Evolutionary conservation across 164 flowering plant genomes (phyloP).

Genomic region (Vitis riparia): DNA sequence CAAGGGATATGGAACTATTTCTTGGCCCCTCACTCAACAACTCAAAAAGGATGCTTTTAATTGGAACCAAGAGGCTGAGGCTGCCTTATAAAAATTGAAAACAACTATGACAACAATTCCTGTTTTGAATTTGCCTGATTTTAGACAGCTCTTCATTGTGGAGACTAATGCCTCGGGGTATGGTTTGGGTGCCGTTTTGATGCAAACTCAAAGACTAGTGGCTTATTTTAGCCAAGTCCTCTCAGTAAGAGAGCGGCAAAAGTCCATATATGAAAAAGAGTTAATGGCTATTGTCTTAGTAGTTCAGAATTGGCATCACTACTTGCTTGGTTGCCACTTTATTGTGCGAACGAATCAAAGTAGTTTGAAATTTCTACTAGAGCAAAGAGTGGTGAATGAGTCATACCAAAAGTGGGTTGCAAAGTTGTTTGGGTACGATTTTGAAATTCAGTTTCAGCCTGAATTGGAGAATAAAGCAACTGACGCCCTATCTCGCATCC

Average conservation of each 20-base stretch:
- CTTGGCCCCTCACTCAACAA: not conserved
- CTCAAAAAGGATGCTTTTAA: conserved; percentile 6
- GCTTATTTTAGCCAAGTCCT: conserved; percentile 2
- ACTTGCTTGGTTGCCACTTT: too few relatives aligned
- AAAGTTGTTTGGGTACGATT: too few relatives aligned
- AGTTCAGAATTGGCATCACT: too few relatives aligned
- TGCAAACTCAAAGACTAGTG: not conserved
- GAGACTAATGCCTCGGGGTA: conserved; percentile 1
- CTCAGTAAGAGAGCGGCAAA: too few relatives aligned
- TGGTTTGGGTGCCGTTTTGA: conserved; percentile 7
- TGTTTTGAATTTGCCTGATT: conserved; percentile 3
- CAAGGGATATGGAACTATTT: too few relatives aligned
- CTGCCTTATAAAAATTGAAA: conserved; percentile 1
- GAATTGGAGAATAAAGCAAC: too few relatives aligned
- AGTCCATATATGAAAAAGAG: not conserved
- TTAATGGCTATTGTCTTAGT: not conserved
- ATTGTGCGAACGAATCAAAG: too few relatives aligned
- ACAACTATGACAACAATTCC: not conserved
- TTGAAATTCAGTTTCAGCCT: too few relatives aligned
- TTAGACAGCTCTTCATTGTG: not conserved
- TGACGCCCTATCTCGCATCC: too few relatives aligned
- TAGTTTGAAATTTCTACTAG: too few relatives aligned
- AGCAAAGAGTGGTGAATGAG: too few relatives aligned
- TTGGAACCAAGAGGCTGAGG: not conserved
- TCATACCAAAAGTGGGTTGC: too few relatives aligned